A percentile compares a stretch with the other conserved stretches of the same genome.
Conservation (phyloP, 169 alveolate species). For the Miamiensis avidus region DNA sequence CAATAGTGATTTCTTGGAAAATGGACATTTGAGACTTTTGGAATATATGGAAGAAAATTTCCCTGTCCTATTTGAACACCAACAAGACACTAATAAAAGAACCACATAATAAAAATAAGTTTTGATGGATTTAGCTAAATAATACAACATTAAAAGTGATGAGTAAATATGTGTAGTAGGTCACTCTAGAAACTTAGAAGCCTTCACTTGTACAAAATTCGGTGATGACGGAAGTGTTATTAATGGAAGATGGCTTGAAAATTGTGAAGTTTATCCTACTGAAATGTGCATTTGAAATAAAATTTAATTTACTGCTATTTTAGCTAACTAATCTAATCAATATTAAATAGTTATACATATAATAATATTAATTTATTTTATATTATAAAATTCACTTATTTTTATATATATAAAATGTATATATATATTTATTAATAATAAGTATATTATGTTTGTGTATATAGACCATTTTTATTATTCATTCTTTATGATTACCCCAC, state of each 20-base stretch:
- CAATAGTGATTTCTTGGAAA: not conserved
- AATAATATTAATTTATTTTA: no score
- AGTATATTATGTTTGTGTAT: no score
- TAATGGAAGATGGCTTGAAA: slow-evolving; percentile 14
- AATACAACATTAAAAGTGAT: not conserved
- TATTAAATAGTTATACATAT: no score
- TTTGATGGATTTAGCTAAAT: not conserved
- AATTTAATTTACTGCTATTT: no score
- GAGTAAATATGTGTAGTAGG: slow-evolving; percentile 8
- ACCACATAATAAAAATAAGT: not conserved
- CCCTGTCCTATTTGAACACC: not conserved
- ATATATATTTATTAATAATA: no score
- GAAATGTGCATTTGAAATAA: no score
- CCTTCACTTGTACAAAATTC: slow-evolving; percentile 2
- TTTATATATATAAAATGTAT: no score
- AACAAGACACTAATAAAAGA: not conserved
- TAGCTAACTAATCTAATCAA: no score
- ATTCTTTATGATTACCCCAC: no score
- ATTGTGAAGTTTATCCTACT: slow-evolving; percentile 6
- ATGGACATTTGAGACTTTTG: slow-evolving; percentile 11
- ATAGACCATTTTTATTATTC: no score
- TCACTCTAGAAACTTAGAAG: slow-evolving; percentile 19
- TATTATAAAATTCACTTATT: no score
- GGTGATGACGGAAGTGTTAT: not conserved
- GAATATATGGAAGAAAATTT: slow-evolving; percentile 1